phyloP scores from a whole-genome alignment of 2,329 filamentous ascomycete species.

The Neopestalotiopsis sp. region DNA sequence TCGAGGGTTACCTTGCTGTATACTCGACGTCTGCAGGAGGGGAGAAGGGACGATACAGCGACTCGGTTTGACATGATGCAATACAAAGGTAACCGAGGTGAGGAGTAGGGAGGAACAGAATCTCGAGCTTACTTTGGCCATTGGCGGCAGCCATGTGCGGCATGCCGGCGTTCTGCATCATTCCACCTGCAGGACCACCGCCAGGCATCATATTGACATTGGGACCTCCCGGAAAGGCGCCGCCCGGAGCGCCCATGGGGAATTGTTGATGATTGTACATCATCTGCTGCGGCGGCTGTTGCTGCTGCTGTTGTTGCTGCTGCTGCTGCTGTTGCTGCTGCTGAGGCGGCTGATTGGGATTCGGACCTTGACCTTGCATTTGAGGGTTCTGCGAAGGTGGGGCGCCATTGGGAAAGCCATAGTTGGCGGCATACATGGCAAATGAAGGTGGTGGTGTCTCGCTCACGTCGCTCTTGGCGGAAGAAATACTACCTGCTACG shows the following conservation, averaged over 20 bases:
- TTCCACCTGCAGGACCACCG: conserved; percentile 54
- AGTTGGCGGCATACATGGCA: conserved; percentile 61
- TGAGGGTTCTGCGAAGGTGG: conserved; percentile 52
- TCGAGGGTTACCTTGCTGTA: no score
- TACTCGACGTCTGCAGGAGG: background rate
- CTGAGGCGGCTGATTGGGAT: conserved; percentile 26
- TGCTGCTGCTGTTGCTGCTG: conserved; percentile 25
- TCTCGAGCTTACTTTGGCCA: conserved; percentile 61
- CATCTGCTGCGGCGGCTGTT: conserved; percentile 39
- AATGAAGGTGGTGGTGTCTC: conserved; percentile 22
- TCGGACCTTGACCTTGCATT: conserved; percentile 46
- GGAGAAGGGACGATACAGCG: background rate
- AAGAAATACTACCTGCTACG: background rate
- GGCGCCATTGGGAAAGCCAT: conserved; percentile 58
- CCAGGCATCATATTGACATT: conserved; percentile 65
- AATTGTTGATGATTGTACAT: conserved; percentile 67
- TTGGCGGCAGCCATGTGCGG: conserved; percentile 60
- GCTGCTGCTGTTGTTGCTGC: conserved; percentile 21
- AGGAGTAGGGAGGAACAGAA: conserved; percentile 18
- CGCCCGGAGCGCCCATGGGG: conserved; percentile 55
- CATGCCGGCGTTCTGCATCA: conserved; percentile 69
- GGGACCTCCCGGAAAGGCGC: conserved; percentile 52
- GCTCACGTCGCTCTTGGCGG: conserved; percentile 11
- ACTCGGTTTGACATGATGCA: background rate
- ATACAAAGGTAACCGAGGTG: background rate